Base-by-base conservation (phyloP, 78 protist species). In the Planoprotostelium fungivorum region DNA sequence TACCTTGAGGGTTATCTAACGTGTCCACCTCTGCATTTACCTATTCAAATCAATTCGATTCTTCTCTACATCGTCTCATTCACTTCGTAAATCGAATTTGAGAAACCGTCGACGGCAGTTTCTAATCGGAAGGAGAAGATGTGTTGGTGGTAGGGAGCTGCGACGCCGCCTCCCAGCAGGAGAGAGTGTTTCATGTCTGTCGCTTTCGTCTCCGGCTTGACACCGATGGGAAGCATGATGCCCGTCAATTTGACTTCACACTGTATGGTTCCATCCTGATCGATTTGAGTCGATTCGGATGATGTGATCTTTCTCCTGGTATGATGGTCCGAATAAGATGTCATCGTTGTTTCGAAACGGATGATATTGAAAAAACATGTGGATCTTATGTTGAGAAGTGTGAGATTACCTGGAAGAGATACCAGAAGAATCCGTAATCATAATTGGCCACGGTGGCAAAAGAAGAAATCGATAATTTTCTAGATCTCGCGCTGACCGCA, bases 141-240 rank as follows among this genome's bases (percentile, higher is more conserved):
- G 34, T 88, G 89, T 51, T 88, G 89, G 89, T 88, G 89, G 84
- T 88, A 34, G 35, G 83, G 89, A 28, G 89, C 89, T 28, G 37
- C 34, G n/a, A 88, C 35, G 28, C 89, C 87, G 5, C 16, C 37
- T 23, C 37, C 31, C 73, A 51, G 73, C 73, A 51, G 16, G 31
- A 51, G 16, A 25, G 73, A 51, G 16, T 51, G 73, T 51, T 5
- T 5, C 5, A 51, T 5, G 5, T 51, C 73, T 5, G 5, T 5
- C 16, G 73, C 73, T 51, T 51, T 51, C 16, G 16, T 51, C 73
- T 51, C 16, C 31, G 73, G 73, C 5, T 51, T 16, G 5, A 85
- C 37, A 85, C 87, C 87, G 5, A 35, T 85, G 5, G 87, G 36
- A 85, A 37, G 36, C 36, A 85, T 35, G 1, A 36, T 51, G 29